Percentiles rank a stretch among this genome's conserved stretches.
phyloP scores from a whole-genome alignment of 495 filamentous ascomycete genomes.

The Aspergillus saccharolyticus region DNA sequence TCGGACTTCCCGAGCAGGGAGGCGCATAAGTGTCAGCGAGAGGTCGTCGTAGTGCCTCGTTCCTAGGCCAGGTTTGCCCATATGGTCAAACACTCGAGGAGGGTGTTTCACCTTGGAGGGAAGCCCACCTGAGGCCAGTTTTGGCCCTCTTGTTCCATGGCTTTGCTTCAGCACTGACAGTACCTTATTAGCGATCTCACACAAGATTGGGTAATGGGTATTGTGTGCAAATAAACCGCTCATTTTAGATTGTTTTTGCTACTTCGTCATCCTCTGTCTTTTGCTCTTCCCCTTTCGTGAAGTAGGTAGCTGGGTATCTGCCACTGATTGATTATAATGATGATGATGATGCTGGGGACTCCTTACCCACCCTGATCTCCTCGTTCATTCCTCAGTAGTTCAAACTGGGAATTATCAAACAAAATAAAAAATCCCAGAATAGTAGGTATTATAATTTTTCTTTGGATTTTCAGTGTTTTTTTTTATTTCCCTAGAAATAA shows the following conservation, averaged over 20 bases:
- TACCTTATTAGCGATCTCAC: constrained; percentile 1
- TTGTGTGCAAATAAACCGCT: constrained; percentile 1
- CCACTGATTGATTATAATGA: no score
- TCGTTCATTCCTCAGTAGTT: not conserved
- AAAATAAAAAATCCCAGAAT: not conserved
- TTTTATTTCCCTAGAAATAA: not conserved
- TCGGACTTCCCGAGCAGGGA: not conserved
- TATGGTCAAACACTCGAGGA: not conserved
- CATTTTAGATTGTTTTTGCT: not conserved
- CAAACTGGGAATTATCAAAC: not conserved
- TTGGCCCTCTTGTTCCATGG: not conserved
- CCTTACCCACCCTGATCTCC: constrained; percentile 1
- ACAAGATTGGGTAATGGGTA: not conserved
- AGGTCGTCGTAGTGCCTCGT: not conserved
- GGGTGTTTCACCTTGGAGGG: constrained; percentile 1
- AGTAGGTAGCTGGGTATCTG: no score
- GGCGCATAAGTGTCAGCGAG: not conserved
- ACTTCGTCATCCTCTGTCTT: constrained; percentile 1
- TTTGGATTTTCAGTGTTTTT: constrained; percentile 1
- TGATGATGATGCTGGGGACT: not conserved
- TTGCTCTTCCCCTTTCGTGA: not conserved
- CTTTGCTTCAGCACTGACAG: constrained; percentile 6
- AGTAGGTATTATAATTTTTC: not conserved
- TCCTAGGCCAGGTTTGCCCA: not conserved
- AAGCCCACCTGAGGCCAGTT: constrained; percentile 3